These are phyloP conservation scores for Phytopythium oedochilum DNA, from an alignment of 352 stramenopile species.

Conservation along the genomic window DNA sequence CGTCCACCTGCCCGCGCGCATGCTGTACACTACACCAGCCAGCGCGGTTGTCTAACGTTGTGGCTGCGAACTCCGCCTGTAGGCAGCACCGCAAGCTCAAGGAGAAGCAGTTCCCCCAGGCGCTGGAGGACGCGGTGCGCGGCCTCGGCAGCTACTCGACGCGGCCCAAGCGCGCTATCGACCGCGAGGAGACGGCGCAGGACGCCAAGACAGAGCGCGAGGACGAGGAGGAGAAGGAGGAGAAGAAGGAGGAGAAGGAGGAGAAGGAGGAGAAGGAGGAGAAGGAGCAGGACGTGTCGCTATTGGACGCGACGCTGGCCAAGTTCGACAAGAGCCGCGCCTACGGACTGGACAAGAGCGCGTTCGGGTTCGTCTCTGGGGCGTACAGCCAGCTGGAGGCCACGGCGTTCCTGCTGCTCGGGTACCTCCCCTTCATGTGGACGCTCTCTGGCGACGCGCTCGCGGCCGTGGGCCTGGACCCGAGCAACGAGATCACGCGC, in stretches of 20 bases:
- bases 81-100: slow-evolving; percentile 89
- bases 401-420: slow-evolving; percentile 85
- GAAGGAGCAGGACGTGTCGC: slow-evolving; percentile 27
- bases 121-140: slow-evolving; percentile 47
- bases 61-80: too few relatives aligned
- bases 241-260: slow-evolving; percentile 8
- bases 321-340: slow-evolving; percentile 93
- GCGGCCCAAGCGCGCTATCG: too few relatives aligned
- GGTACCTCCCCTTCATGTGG: slow-evolving; percentile 94
- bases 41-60: too few relatives aligned
- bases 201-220: slow-evolving; percentile 8
- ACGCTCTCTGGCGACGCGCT: slow-evolving; percentile 71
- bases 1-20: neutral
- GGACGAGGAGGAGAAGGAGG: slow-evolving; percentile 6
- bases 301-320: slow-evolving; percentile 80
- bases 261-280: slow-evolving; percentile 13
- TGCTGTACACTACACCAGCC: too few relatives aligned
- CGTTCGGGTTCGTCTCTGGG: slow-evolving; percentile 91
- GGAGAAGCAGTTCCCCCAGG: slow-evolving; percentile 59
- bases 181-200: neutral
- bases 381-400: slow-evolving; percentile 85
- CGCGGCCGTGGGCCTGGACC: slow-evolving; percentile 43
- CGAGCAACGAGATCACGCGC: slow-evolving; percentile 78
- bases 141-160: slow-evolving; percentile 36
- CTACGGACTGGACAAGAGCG: slow-evolving; percentile 96